Base-by-base conservation (phyloP, 306 rosid genomes). In the Prosopis cineraria region DNA sequence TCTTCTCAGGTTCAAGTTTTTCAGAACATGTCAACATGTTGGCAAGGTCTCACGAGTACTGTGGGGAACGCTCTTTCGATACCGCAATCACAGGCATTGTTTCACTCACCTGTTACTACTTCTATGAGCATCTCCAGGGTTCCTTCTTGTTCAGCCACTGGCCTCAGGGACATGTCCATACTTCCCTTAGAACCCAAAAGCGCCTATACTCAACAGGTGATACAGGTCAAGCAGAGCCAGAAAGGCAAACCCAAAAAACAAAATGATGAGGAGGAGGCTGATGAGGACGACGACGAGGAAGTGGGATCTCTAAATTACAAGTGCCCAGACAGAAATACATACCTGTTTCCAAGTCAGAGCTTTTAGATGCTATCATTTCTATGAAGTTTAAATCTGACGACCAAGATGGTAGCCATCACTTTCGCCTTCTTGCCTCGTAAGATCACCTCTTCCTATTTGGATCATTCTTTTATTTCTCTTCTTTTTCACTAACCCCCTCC, bases 241-340 rank as follows among this genome's bases (percentile, higher is more conserved):
- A 62, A 19, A 6, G 67, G 69, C 4, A 64, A 76, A 24, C 36
- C 10, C 33, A 58, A 47, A 22, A 55, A 25, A 30, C 33, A 19
- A 17, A 34, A 39, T 7, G 78, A 74, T 7, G 56, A 41, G 0
- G 68, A n/a, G n/a, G n/a, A 84, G 0, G 93, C 85, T 22, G 88
- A 84, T 0, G 93, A 87, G 24, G 89, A 79, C 1, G 55, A 59
- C 0, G 68, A 85, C 0, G 93, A 88, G 29, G 89, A 79, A 5
- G 81, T 81, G 1, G 90, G 5, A 85, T 87, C 74, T 94, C 98
- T n/a, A 90, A 78, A 68, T 79, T 94, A 31, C 89, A 84, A 79
- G 97, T 94, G 10, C 91, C 93, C 34, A 87, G 98, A 58, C 93
- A 89, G 82, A 94, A 90, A 82, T 83, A 89, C 81, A 89, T 94